Evolutionary conservation across 495 filamentous ascomycete species (phyloP).

Genomic region (Daldinia grandis): DNA sequence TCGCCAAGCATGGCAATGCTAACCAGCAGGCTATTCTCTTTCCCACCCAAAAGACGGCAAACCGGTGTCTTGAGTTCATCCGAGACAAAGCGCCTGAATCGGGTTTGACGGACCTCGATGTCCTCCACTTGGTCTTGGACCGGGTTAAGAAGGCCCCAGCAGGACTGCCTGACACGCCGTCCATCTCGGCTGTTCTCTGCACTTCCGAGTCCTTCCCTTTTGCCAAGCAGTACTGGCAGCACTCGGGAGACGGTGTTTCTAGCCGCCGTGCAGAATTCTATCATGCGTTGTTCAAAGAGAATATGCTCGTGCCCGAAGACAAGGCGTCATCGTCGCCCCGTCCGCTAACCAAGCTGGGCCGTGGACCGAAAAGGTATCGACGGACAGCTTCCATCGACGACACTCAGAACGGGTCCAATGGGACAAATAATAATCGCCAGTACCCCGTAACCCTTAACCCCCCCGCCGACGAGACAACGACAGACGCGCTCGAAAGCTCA

Average conservation of each 20-base stretch:
- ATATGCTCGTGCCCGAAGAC: conserved; percentile 66
- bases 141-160: conserved; percentile 60
- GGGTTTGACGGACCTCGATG: conserved; percentile 59
- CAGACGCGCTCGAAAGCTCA: conserved; percentile 67
- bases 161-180: conserved; percentile 50
- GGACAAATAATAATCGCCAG: conserved; percentile 16
- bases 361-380: conserved; percentile 78
- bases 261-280: conserved; percentile 93
- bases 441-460: conserved; percentile 26
- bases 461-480: conserved; percentile 37
- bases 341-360: conserved; percentile 57
- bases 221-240: conserved; percentile 95
- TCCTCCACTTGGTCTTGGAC: conserved; percentile 71
- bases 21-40: conserved; percentile 81
- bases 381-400: conserved; percentile 63
- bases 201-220: conserved; percentile 68
- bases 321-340: conserved; percentile 35
- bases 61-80: conserved; percentile 77
- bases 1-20: conserved; percentile 67
- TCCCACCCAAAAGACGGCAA: conserved; percentile 71
- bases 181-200: conserved; percentile 76
- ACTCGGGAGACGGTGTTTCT: conserved; percentile 92
- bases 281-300: conserved; percentile 73
- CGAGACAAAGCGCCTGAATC: conserved; percentile 60
- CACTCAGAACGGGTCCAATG: conserved; percentile 16